Evolutionary conservation across 2,329 filamentous ascomycete genomes (phyloP), one percentile per base, ranked within the genome.

Genomic region (Ophioceras dolichostomum): DNA sequence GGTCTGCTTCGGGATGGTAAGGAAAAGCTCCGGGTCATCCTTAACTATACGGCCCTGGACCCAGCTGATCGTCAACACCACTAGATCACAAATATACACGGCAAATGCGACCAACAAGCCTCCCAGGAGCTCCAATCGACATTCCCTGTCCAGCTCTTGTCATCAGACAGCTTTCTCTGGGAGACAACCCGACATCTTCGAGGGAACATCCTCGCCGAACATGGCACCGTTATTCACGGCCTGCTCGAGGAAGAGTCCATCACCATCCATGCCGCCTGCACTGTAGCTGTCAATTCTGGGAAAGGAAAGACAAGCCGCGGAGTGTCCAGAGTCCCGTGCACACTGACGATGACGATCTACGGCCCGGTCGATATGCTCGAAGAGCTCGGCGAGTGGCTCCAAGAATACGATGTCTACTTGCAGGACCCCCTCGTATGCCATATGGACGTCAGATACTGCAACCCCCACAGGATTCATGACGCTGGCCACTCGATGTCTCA

Each of bases 391-490:
- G 8, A 9, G 1, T 60, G 48, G 42, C 53, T 58, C 16, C 45
- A 59, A 8, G 41, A 52, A 0, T 47, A 53, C 14, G 47, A 55
- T 0, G 34, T 57, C 0, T 60, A 50, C 33, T 41, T 62, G 0
- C 59, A 61, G 20, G 58, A 62, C 34, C 57, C 57, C 2, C 28
- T 34, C 4, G 38, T 42, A 2, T 55, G 52, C 13, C 40, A 53
- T 21, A 16, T 27, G 3, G 41, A 58, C 9, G 48, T 48, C 1
- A 45, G 10, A 30, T 62, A 61, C 33, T 52, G 47, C 38, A 61
- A 61, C 28, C 58, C 58, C 10, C 57, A 61, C 14, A 43, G 53
- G 1, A 47, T 61, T n/a, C n/a, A n/a, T n/a, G n/a, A n/a, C n/a
- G n/a, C n/a, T n/a, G n/a, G n/a, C n/a, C n/a, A n/a, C n/a, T n/a